Percentiles rank a stretch among this genome's conserved stretches.
These are phyloP conservation scores for Acanthochlamys bracteata DNA, from an alignment of 106 monocot genomes.

Conservation along the genomic window DNA sequence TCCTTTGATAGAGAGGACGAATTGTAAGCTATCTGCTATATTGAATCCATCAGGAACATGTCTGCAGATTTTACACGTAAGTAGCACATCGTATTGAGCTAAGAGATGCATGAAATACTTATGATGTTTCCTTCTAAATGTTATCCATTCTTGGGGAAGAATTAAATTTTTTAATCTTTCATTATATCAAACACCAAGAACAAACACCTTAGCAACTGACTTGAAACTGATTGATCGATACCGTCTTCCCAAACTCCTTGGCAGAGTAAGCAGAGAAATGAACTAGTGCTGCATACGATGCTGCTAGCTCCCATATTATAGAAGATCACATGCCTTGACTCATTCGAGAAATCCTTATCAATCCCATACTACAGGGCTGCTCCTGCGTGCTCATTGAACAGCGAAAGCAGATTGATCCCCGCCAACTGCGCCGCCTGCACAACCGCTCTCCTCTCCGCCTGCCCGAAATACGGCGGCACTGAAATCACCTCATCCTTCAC, in stretches of 20 bases:
- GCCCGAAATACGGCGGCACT: conserved; percentile 85
- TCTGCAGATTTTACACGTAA: too few relatives aligned
- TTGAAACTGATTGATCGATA: conserved; percentile 89
- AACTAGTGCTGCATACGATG: conserved; percentile 83
- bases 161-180: not conserved
- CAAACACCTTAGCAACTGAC: conserved; percentile 16
- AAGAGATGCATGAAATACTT: too few relatives aligned
- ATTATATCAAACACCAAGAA: not conserved
- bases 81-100: too few relatives aligned
- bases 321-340: conserved; percentile 74
- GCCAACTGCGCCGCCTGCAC: conserved; percentile 87
- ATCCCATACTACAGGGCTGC: conserved; percentile 97
- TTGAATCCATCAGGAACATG: too few relatives aligned
- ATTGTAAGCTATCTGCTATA: too few relatives aligned
- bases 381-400: conserved; percentile 89
- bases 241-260: conserved; percentile 91
- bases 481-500: conserved; percentile 72
- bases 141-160: too few relatives aligned
- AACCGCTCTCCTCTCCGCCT: conserved; percentile 76
- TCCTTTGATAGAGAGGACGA: too few relatives aligned
- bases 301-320: conserved; percentile 93
- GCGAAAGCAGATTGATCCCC: conserved; percentile 73
- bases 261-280: conserved; percentile 77
- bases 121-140: too few relatives aligned
- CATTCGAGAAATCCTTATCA: conserved; percentile 86